phyloP scores from a whole-genome alignment of 495 filamentous ascomycete species.

The Platismatia glauca region DNA sequence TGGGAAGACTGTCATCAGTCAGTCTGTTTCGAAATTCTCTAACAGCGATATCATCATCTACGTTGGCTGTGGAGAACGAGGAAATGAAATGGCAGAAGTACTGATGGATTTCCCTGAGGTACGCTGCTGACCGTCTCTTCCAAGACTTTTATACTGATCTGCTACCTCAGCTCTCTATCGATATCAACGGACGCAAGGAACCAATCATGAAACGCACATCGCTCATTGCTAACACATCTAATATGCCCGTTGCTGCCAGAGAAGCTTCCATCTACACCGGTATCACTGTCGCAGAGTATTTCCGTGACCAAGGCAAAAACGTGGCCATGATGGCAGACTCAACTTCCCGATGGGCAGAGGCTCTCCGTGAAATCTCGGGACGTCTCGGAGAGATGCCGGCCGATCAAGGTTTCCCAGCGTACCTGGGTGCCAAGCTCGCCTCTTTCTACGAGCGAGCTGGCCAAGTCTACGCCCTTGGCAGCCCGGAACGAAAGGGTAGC shows the following conservation, averaged over 20 bases:
- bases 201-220: conserved; percentile 99
- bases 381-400: conserved; percentile 99
- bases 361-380: conserved; percentile 96
- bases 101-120: conserved; percentile 95
- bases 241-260: conserved; percentile 98
- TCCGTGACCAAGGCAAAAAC: conserved; percentile 95
- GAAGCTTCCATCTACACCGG: conserved; percentile 99
- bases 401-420: conserved; percentile 98
- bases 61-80: conserved; percentile 95
- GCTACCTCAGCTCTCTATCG: conserved; percentile 63
- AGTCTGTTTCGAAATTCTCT: conserved; percentile 97
- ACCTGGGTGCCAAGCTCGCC: conserved; percentile 90
- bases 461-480: conserved; percentile 74
- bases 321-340: conserved; percentile 99
- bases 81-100: conserved; percentile 99
- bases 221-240: conserved; percentile 97
- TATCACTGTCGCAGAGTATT: conserved; percentile 96
- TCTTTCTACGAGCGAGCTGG: conserved; percentile 99
- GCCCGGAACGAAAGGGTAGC: conserved; percentile 77
- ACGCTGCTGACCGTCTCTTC: not conserved
- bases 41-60: conserved; percentile 99
- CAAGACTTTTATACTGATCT: not conserved
- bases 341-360: conserved; percentile 96
- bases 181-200: conserved; percentile 83
- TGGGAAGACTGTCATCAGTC: conserved; percentile 98